These are phyloP conservation scores for Tylopilus plumbeoviolaceoides DNA, from an alignment of 768 basidiomycete species.

Conservation along the genomic window DNA sequence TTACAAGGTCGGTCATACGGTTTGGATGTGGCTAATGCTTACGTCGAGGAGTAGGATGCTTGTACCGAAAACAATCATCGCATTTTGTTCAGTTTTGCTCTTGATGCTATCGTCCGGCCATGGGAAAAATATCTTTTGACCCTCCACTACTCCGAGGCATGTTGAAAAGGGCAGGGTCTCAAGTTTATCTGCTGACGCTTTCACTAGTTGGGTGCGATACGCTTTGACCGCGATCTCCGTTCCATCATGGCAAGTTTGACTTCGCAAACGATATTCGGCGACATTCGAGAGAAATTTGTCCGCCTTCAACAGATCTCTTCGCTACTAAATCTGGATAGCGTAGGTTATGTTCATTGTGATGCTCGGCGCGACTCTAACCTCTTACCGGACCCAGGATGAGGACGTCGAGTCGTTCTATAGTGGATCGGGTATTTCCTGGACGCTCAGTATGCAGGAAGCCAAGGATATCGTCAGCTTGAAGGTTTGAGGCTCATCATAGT, in stretches of 20 bases:
- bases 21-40: neutral
- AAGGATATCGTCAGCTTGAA: slow-evolving; percentile 62
- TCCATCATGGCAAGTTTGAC: slow-evolving; percentile 80
- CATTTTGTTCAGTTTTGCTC: slow-evolving; percentile 75
- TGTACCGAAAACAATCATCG: slow-evolving; percentile 90
- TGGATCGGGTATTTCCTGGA: slow-evolving; percentile 89
- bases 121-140: slow-evolving; percentile 89
- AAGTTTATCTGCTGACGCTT: slow-evolving; percentile 1
- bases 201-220: slow-evolving; percentile 84
- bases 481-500: slow-evolving; percentile 17
- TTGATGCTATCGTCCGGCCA: slow-evolving; percentile 87
- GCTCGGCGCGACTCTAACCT: slow-evolving; percentile 3
- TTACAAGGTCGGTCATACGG: slow-evolving; percentile 60
- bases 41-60: slow-evolving; percentile 50
- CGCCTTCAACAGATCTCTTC: slow-evolving; percentile 92
- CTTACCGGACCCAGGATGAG: slow-evolving; percentile 61
- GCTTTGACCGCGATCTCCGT: slow-evolving; percentile 90
- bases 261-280: slow-evolving; percentile 85
- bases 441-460: slow-evolving; percentile 73
- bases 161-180: slow-evolving; percentile 11
- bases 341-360: slow-evolving; percentile 24
- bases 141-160: slow-evolving; percentile 84
- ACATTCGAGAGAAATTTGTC: slow-evolving; percentile 87
- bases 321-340: slow-evolving; percentile 81
- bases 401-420: slow-evolving; percentile 94